A percentile compares a stretch with the other conserved stretches of the same genome.
Conservation (phyloP, 441 rosid genomes). For the Mallotus japonicus region DNA sequence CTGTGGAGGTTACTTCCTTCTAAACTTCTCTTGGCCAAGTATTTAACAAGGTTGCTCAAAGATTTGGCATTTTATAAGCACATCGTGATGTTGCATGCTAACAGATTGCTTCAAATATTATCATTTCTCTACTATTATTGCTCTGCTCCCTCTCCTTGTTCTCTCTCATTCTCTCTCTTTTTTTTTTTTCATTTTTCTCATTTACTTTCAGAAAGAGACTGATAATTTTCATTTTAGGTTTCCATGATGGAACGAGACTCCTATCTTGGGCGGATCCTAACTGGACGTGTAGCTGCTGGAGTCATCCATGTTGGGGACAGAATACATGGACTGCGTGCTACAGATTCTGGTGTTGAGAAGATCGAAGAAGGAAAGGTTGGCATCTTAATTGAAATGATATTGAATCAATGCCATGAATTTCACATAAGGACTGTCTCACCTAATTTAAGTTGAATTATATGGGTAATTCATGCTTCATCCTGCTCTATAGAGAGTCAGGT, state of each 20-base stretch:
- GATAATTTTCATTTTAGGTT: slow-evolving; percentile 49
- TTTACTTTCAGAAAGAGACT: slow-evolving; percentile 11
- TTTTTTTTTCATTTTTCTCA: neutral
- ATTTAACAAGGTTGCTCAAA: neutral
- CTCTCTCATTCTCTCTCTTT: neutral
- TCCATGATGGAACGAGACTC: slow-evolving; percentile 96
- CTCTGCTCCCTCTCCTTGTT: neutral
- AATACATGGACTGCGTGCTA: slow-evolving; percentile 68
- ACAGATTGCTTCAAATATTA: neutral
- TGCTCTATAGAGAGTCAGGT: neutral
- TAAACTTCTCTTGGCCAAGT: neutral
- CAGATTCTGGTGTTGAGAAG: slow-evolving; percentile 66
- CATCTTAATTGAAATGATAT: slow-evolving; percentile 8
- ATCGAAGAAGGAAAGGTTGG: slow-evolving; percentile 98
- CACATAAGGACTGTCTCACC: slow-evolving; percentile 4
- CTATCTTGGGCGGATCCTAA: slow-evolving; percentile 89
- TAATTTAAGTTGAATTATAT: neutral
- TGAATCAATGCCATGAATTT: slow-evolving; percentile 5
- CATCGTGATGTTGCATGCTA: neutral
- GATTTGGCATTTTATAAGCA: neutral
- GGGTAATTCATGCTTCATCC: neutral
- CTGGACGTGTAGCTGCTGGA: slow-evolving; percentile 84
- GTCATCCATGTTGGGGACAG: slow-evolving; percentile 71
- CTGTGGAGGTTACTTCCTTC: neutral
- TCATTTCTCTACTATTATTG: neutral